Evolutionary conservation across 2,329 filamentous ascomycete genomes (phyloP).

Genomic region (Colletotrichum sp.): DNA sequence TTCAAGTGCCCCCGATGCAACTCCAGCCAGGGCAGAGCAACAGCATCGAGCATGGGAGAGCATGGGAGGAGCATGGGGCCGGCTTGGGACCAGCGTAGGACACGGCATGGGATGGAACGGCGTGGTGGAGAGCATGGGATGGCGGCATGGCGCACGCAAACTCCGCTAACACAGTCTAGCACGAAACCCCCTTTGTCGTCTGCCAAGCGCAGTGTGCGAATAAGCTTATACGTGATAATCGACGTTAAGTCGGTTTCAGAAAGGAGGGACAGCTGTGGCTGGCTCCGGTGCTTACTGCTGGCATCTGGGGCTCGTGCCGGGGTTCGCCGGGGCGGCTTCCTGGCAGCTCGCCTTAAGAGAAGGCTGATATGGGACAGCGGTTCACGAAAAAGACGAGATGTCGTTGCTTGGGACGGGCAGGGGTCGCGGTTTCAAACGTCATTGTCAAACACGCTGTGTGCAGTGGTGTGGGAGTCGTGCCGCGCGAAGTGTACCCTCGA

Average conservation of each 20-base stretch:
- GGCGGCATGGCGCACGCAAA: not conserved
- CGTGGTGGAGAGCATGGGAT: not conserved
- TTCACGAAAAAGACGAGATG: constrained; percentile 14
- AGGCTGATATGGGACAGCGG: constrained; percentile 11
- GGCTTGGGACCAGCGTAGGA: not conserved
- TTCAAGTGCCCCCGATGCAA: constrained; percentile 1
- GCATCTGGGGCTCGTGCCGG: not conserved
- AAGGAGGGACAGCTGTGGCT: constrained; percentile 6
- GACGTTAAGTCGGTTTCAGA: constrained; percentile 20
- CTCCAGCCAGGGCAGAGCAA: constrained; percentile 4
- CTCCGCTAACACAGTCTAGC: not conserved
- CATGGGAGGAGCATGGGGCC: not conserved
- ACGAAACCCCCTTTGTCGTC: constrained; percentile 4
- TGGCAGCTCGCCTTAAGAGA: constrained; percentile 1
- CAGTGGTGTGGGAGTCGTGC: constrained; percentile 21
- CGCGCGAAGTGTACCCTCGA: constrained; percentile 11
- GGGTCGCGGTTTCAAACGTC: constrained; percentile 22
- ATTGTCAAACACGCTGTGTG: constrained; percentile 22
- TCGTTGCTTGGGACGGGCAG: constrained; percentile 1
- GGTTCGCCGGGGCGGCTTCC: not conserved
- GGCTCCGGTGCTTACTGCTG: not conserved
- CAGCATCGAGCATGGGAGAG: constrained; percentile 5
- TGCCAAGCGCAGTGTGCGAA: constrained; percentile 13
- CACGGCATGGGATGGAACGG: not conserved
- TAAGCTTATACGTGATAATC: constrained; percentile 21